Conservation (phyloP, 345 rosid species). For the Aurinia saxatilis region DNA sequence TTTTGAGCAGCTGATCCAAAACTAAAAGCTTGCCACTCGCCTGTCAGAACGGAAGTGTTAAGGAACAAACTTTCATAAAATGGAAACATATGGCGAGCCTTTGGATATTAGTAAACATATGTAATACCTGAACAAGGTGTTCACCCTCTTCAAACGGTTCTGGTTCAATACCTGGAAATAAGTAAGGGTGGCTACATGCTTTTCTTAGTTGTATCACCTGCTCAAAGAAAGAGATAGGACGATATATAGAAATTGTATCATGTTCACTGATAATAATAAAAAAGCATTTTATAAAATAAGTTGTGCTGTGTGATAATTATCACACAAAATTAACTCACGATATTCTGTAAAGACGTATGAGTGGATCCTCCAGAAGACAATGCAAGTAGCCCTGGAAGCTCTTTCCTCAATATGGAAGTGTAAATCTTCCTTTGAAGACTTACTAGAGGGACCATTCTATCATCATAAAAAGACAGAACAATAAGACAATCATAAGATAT, state of each 20-base stretch:
- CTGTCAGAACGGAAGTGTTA: conserved; percentile 30
- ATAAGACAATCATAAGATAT: not conserved
- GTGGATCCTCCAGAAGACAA: conserved; percentile 51
- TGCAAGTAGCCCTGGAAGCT: conserved; percentile 74
- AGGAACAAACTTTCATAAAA: not conserved
- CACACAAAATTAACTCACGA: conserved; percentile 38
- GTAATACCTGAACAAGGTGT: conserved; percentile 77
- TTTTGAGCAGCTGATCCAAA: conserved; percentile 62
- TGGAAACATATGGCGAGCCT: not conserved
- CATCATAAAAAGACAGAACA: conserved; percentile 6
- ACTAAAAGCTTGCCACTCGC: conserved; percentile 81
- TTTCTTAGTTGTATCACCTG: conserved; percentile 85
- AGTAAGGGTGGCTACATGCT: conserved; percentile 93
- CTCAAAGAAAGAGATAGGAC: conserved; percentile 2
- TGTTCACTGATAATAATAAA: conserved; percentile 9
- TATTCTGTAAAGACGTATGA: conserved; percentile 76
- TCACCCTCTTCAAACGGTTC: conserved; percentile 94
- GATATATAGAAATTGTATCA: not conserved
- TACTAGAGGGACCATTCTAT: conserved; percentile 75
- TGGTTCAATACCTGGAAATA: conserved; percentile 90
- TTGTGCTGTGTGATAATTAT: not conserved
- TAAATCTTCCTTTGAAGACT: conserved; percentile 71
- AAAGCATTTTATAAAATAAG: not conserved
- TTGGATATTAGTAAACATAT: not conserved
- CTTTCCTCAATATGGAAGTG: conserved; percentile 77